phyloP scores from a whole-genome alignment of 176 grass and related monocot genomes.

The Carex scoparia region DNA sequence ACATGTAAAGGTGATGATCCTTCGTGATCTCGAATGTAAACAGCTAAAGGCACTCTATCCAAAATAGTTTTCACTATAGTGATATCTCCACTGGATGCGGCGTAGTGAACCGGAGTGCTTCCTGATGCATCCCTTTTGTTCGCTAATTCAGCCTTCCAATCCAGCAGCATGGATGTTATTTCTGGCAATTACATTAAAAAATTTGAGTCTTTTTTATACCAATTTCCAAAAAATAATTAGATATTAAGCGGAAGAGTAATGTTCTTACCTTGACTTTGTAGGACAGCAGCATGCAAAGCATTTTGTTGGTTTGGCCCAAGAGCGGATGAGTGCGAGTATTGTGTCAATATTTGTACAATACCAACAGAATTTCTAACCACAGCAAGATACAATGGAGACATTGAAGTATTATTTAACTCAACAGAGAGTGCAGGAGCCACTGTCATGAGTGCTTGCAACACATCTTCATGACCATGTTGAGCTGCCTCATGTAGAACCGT shows the following conservation, averaged over 20 bases:
- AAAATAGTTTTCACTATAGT: conserved; percentile 21
- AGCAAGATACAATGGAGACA: not conserved
- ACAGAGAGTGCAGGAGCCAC: not conserved
- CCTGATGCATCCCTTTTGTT: not conserved
- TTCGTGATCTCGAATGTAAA: conserved; percentile 24
- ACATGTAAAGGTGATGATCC: conserved; percentile 33
- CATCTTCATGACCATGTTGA: not conserved
- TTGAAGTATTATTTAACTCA: not conserved
- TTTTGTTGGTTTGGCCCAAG: not conserved
- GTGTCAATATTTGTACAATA: not conserved
- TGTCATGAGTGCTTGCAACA: not conserved
- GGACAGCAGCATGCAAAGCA: conserved; percentile 20
- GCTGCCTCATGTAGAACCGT: not conserved
- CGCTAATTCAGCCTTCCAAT: conserved; percentile 26
- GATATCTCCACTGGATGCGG: conserved; percentile 30
- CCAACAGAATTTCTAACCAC: not conserved
- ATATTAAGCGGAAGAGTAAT: not conserved
- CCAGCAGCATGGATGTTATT: conserved; percentile 32
- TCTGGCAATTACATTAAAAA: conserved; percentile 5
- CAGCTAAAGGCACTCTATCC: not conserved
- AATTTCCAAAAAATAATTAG: no score
- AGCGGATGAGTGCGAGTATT: not conserved
- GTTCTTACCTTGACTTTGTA: not conserved
- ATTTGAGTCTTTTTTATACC: not conserved
- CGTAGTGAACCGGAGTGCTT: conserved; percentile 34